Conservation (phyloP, 176 grass and related monocot genomes). For the Avena sativa region DNA sequence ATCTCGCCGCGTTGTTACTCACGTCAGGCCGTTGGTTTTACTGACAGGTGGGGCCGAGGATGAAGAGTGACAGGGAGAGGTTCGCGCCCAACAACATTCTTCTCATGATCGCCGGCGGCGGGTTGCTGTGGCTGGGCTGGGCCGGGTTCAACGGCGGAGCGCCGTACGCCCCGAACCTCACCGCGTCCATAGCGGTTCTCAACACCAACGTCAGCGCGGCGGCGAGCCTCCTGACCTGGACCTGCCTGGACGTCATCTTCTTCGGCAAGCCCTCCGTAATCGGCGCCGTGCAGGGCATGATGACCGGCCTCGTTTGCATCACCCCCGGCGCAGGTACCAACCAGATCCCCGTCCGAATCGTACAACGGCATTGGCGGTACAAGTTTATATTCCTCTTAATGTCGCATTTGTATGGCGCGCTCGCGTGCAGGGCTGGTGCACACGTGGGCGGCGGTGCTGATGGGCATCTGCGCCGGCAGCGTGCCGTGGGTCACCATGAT, state of each 20-base stretch:
- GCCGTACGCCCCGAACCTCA: constrained; percentile 60
- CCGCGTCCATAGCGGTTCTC: constrained; percentile 65
- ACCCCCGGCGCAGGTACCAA: constrained; percentile 68
- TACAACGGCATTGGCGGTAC: not conserved
- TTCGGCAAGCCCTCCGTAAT: constrained; percentile 81
- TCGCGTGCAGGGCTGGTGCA: constrained; percentile 63
- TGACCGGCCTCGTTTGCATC: constrained; percentile 81
- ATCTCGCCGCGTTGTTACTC: not conserved
- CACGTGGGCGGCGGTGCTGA: constrained; percentile 80
- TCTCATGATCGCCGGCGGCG: constrained; percentile 72
- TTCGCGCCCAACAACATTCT: constrained; percentile 81
- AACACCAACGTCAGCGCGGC: constrained; percentile 80
- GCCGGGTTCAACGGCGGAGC: constrained; percentile 82
- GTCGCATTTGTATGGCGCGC: not conserved
- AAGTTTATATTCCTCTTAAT: not conserved
- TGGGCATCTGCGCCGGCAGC: constrained; percentile 59
- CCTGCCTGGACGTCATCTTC: constrained; percentile 78
- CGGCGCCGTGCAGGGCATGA: constrained; percentile 81
- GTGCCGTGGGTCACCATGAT: constrained; percentile 84
- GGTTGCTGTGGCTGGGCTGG: constrained; percentile 83
- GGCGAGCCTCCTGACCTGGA: constrained; percentile 77
- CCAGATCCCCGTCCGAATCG: not conserved
- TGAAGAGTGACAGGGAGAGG: constrained; percentile 70
- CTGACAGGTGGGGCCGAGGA: constrained; percentile 69
- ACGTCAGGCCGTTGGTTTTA: not conserved